Evolutionary conservation across 352 stramenopile genomes (phyloP).

Genomic region (Phytophthora cryptogea): DNA sequence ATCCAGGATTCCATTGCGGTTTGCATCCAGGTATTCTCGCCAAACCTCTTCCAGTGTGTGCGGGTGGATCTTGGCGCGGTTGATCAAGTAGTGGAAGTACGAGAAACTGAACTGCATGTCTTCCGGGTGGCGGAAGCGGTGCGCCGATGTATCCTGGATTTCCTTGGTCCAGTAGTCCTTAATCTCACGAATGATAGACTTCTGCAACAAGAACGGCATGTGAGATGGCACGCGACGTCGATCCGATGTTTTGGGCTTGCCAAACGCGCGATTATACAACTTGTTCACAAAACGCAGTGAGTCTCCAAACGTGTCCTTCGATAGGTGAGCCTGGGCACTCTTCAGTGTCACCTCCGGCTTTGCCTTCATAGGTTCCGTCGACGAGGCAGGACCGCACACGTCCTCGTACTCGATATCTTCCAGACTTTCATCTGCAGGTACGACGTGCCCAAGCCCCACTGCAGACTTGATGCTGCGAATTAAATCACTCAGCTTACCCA

Average conservation of each 20-base stretch:
- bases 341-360: conserved; percentile 28
- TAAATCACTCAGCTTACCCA: conserved; percentile 12
- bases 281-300: conserved; percentile 93
- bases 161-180: conserved; percentile 80
- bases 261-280: conserved; percentile 90
- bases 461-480: conserved; percentile 35
- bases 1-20: conserved; percentile 90
- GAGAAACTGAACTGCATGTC: conserved; percentile 97
- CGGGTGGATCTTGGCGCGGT: conserved; percentile 79
- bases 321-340: conserved; percentile 58
- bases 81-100: conserved; percentile 95
- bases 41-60: conserved; percentile 85
- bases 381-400: conserved; percentile 44
- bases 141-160: conserved; percentile 75
- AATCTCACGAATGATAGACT: conserved; percentile 87
- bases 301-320: conserved; percentile 92
- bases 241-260: conserved; percentile 49
- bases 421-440: conserved; percentile 48
- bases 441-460: conserved; percentile 47
- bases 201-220: conserved; percentile 95
- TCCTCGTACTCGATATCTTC: conserved; percentile 77
- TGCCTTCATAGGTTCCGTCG: conserved; percentile 5
- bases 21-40: conserved; percentile 88
- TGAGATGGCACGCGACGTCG: conserved; percentile 91
- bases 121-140: conserved; percentile 90